These are phyloP conservation scores for Cystobasidium onofrii DNA, from an alignment of 768 basidiomycete species.

Conservation along the genomic window DNA sequence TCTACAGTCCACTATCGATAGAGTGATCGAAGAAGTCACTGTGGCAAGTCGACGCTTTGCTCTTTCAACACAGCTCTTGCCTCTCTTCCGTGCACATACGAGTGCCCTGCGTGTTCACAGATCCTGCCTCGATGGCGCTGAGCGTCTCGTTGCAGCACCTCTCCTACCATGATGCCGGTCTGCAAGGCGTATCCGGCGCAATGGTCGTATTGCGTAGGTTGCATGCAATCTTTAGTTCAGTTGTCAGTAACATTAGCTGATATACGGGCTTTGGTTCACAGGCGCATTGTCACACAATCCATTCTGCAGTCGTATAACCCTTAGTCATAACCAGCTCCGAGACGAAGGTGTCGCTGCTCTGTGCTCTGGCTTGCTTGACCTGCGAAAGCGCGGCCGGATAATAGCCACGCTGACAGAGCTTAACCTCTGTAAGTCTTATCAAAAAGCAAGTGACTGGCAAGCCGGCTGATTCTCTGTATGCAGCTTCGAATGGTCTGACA, in stretches of 20 bases:
- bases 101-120: background rate
- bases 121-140: background rate
- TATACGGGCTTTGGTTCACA: background rate
- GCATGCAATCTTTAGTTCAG: background rate
- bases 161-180: conserved; percentile 26
- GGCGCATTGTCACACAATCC: conserved; percentile 20
- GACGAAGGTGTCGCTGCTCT: conserved; percentile 20
- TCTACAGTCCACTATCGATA: background rate
- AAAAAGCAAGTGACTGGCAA: too few species aligned
- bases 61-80: background rate
- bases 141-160: conserved; percentile 8
- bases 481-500: conserved; percentile 32
- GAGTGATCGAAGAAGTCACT: background rate
- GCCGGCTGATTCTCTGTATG: too few species aligned
- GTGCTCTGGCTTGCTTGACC: conserved; percentile 25
- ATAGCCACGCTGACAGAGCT: conserved; percentile 9
- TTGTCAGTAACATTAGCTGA: background rate
- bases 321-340: conserved; percentile 26
- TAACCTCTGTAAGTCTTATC: conserved; percentile 12
- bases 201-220: conserved; percentile 15
- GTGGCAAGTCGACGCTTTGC: background rate
- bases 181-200: conserved; percentile 25
- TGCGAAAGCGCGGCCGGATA: conserved; percentile 19
- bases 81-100: too few species aligned
- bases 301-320: conserved; percentile 4